Base-by-base conservation (phyloP, 257 asterid genomes). In the Nicotiana tabacum region DNA sequence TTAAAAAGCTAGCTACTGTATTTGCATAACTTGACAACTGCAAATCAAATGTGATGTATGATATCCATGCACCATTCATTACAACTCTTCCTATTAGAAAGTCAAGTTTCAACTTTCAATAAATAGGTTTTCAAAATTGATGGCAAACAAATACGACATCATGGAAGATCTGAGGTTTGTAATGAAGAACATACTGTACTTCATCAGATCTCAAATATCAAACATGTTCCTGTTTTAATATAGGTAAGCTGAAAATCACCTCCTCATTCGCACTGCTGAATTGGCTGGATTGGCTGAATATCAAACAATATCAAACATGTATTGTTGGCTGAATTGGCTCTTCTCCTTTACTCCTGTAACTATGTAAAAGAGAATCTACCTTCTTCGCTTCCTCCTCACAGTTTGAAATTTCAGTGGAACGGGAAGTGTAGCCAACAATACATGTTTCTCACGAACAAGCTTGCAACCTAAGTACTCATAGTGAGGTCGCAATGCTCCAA, bases 391-490 rank as follows among this genome's bases (percentile, higher is more conserved):
- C 88, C 90, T 89, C 21, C 81, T 88, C 2, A 29, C 58, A 0
- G 85, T 82, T 8, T 84, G 85, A n/a, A 96, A 94, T 56, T 90
- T 78, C 55, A 96, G 87, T 0, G 99, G 99, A 81, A 93, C 69
- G 1, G 93, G 91, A 60, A 96, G 97, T 4, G 97, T 94, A 5
- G 94, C 97, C 48, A 87, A 46, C 57, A 85, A 21, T 17, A 35
- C 68, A 6, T 77, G 46, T 46, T 93, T 93, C 48, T 91, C 91
- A 1, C 85, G 85, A 72, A 85, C 90, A 60, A 92, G 69, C 89
- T 94, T 96, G 93, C 99, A 94, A 53, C 99, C 99, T 29, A 96
- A 85, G 89, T 82, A 88, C 66, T 88, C 89, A 4, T 88, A 93
- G 81, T 89, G 88, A 48, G 83, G 85, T 80, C 98, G 87, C 60